Percentiles rank a stretch among this genome's conserved stretches.
Conservation (phyloP, 129 eudicot genomes). For the Arctium minus region DNA sequence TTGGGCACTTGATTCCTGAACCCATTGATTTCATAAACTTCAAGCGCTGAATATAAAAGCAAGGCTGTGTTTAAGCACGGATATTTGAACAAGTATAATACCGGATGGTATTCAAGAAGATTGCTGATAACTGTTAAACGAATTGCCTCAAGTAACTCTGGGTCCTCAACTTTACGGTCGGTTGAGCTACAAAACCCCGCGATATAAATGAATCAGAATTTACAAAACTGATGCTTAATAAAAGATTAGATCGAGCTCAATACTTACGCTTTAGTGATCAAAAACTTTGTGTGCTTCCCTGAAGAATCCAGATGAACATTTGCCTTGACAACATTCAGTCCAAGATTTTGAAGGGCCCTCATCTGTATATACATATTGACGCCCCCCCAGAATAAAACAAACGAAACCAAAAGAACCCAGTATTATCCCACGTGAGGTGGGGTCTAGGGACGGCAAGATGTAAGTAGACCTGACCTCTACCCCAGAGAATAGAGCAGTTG, state of each 20-base stretch:
- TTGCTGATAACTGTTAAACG: conserved; percentile 90
- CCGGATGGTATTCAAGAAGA: conserved; percentile 90
- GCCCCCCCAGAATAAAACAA: conserved; percentile 18
- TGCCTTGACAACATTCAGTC: conserved; percentile 92
- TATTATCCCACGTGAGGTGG: neutral
- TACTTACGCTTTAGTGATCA: conserved; percentile 81
- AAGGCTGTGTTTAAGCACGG: conserved; percentile 1
- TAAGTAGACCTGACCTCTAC: neutral
- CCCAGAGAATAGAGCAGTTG: neutral
- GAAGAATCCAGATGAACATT: conserved; percentile 89
- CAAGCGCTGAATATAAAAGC: neutral
- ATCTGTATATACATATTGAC: conserved; percentile 46
- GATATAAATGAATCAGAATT: conserved; percentile 13
- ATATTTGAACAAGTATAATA: conserved; percentile 16
- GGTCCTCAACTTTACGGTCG: conserved; percentile 89
- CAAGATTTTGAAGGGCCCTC: conserved; percentile 81
- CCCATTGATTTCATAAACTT: conserved; percentile 11
- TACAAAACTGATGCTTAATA: neutral
- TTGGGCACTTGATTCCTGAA: conserved; percentile 86
- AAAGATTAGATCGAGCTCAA: neutral
- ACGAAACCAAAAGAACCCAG: neutral
- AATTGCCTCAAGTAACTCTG: conserved; percentile 90
- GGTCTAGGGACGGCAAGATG: neutral
- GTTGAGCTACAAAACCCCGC: conserved; percentile 46
- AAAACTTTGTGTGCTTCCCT: conserved; percentile 85